Evolutionary conservation across 768 basidiomycete genomes (phyloP).

Genomic region (Tylopilus balloui): DNA sequence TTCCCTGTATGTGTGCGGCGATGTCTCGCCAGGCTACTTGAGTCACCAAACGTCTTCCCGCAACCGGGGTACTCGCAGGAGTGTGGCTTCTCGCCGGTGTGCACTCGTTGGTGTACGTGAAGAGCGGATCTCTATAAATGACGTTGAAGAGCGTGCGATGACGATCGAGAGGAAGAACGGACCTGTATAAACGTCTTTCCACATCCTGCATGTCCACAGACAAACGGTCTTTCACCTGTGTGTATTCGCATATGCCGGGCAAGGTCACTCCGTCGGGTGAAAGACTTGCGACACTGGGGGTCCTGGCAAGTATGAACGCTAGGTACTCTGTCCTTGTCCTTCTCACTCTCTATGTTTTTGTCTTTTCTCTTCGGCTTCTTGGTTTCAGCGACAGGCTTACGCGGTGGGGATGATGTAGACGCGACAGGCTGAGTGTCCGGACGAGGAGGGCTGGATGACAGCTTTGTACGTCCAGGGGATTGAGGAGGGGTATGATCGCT

Average conservation of each 20-base stretch:
- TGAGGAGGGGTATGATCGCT: constrained; percentile 18
- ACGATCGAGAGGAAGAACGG: constrained; percentile 13
- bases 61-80: constrained; percentile 87
- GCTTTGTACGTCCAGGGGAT: constrained; percentile 27
- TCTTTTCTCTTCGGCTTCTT: constrained; percentile 28
- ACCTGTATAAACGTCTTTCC: constrained; percentile 94
- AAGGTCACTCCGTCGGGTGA: constrained; percentile 80
- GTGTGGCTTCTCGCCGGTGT: constrained; percentile 93
- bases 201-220: constrained; percentile 66
- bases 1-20: constrained; percentile 86
- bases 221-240: constrained; percentile 83
- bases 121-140: constrained; percentile 72
- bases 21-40: constrained; percentile 87
- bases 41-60: constrained; percentile 85
- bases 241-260: constrained; percentile 86
- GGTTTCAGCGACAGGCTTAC: constrained; percentile 19
- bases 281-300: constrained; percentile 73
- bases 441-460: constrained; percentile 36
- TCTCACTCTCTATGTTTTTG: constrained; percentile 24
- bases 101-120: constrained; percentile 83
- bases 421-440: constrained; percentile 40
- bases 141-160: constrained; percentile 6
- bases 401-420: constrained; percentile 45
- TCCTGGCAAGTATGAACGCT: constrained; percentile 64
- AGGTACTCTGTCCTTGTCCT: constrained; percentile 43